phyloP scores from a whole-genome alignment of 768 basidiomycete genomes.

The Agaricus sinodeliciosus region DNA sequence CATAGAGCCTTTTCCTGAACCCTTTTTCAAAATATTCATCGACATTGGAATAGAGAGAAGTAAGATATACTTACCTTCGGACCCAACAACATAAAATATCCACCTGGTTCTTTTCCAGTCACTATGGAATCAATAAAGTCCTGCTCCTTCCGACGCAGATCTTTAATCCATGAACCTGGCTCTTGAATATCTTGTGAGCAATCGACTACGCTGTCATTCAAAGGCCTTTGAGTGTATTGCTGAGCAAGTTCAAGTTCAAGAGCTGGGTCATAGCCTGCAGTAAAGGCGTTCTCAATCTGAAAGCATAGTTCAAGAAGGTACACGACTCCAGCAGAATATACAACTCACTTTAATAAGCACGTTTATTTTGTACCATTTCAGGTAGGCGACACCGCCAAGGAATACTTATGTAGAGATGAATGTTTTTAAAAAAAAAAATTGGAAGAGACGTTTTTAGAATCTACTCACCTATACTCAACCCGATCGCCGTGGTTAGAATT shows the following conservation, averaged over 20 bases:
- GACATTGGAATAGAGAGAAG: not conserved
- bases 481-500: conserved; percentile 51
- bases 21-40: conserved; percentile 29
- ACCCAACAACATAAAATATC: conserved; percentile 73
- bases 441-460: not conserved
- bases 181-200: conserved; percentile 21
- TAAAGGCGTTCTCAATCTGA: conserved; percentile 75
- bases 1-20: conserved; percentile 82
- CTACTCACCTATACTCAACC: conserved; percentile 50
- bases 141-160: conserved; percentile 70
- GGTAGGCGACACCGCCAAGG: conserved; percentile 63
- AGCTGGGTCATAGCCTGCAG: conserved; percentile 76
- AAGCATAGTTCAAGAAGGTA: not conserved
- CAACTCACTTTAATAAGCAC: conserved; percentile 69
- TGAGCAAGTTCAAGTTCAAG: conserved; percentile 70
- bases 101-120: conserved; percentile 60
- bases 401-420: conserved; percentile 42
- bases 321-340: not conserved
- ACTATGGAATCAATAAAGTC: conserved; percentile 73
- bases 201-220: conserved; percentile 18
- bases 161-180: conserved; percentile 45
- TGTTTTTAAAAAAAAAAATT: too few species aligned
- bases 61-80: conserved; percentile 49
- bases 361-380: conserved; percentile 76
- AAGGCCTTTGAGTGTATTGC: conserved; percentile 30